Conservation (phyloP, 2,329 filamentous ascomycete genomes). For the Colletotrichum sidae region DNA sequence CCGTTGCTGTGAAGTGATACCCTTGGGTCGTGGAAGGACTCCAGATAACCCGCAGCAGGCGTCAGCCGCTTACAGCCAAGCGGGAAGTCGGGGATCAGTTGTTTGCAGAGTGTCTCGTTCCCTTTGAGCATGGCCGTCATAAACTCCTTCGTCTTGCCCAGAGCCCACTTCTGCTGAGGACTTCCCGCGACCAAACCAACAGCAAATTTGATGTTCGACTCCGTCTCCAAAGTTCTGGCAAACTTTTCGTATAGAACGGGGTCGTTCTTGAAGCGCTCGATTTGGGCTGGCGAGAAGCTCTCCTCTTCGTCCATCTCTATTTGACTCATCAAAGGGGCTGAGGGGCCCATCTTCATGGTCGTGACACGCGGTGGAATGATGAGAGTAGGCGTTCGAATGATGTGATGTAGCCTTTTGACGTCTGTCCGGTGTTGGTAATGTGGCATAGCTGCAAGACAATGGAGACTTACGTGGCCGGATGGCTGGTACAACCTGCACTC, state of each 20-base stretch:
- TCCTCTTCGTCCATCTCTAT: slow-evolving; percentile 41
- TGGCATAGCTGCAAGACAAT: neutral
- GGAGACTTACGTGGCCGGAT: slow-evolving; percentile 55
- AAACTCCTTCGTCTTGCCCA: slow-evolving; percentile 54
- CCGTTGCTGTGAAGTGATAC: slow-evolving; percentile 42
- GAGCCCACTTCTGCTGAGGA: slow-evolving; percentile 55
- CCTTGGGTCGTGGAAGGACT: slow-evolving; percentile 45
- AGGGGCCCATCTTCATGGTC: slow-evolving; percentile 48
- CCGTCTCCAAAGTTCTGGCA: slow-evolving; percentile 58
- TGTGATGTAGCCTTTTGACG: slow-evolving; percentile 54
- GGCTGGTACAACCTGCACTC: slow-evolving; percentile 63
- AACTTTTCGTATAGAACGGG: slow-evolving; percentile 59
- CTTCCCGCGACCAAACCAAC: slow-evolving; percentile 56
- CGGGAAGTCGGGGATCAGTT: slow-evolving; percentile 62
- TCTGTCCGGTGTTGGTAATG: slow-evolving; percentile 43
- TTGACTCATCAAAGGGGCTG: slow-evolving; percentile 42
- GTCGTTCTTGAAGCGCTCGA: slow-evolving; percentile 59
- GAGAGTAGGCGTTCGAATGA: slow-evolving; percentile 57
- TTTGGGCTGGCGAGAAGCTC: slow-evolving; percentile 49
- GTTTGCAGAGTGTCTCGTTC: slow-evolving; percentile 61
- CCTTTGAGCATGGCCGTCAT: slow-evolving; percentile 61
- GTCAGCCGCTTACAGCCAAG: slow-evolving; percentile 63
- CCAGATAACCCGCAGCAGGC: slow-evolving; percentile 62
- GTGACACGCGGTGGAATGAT: slow-evolving; percentile 51
- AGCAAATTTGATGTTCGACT: slow-evolving; percentile 56